Base-by-base conservation (phyloP, 768 basidiomycete species). In the Cyclocybe cylindracea region DNA sequence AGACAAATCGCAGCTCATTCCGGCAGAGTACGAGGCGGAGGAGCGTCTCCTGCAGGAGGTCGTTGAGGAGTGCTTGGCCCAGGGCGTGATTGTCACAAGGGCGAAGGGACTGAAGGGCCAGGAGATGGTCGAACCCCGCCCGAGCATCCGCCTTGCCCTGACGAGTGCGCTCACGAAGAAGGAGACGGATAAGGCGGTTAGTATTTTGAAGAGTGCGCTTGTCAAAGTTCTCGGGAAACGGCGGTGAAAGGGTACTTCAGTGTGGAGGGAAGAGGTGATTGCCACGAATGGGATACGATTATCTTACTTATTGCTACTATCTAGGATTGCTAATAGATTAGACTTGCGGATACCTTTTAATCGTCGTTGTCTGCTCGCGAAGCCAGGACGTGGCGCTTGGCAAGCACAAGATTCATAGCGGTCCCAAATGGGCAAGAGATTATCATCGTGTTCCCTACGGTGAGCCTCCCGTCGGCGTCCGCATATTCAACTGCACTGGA, bases 131-230 rank as follows among this genome's bases (percentile, higher is more conserved):
- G 93, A 97, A 66, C 78, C 84, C 11, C 77, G 86, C 41, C 94
- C 97, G 35, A 91, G 89, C 60, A 84, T 98, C 53, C 82, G 91
- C 54, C 72, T 98, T n/a, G 87, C 88, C 18, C 72, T 95, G 55
- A 87, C 82, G 4, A 81, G 85, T 10, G 93, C 84, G 10, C 67
- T 98, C 57, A 85, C 86, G 19, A 88, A 78, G 79, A 96, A 95
- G 72, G 97, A 98, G 61, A 83, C 86, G 48, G 94, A 97, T 77
- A 95, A 93, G 75, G 90, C 94, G 3, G 83, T 86, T 5, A 72
- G 71, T 18, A 79, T 89, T 14, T 69, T 99, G 51, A 91, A 87
- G 72, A 75, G 77, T 31, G 87, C 86, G 36, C 72, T 94, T 40
- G 75, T 79, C 37, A 93, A 94, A 74, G 83, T 91, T 3, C 68